Evolutionary conservation across 2,329 filamentous ascomycete species (phyloP).

Genomic region (Trichoderma sp.): DNA sequence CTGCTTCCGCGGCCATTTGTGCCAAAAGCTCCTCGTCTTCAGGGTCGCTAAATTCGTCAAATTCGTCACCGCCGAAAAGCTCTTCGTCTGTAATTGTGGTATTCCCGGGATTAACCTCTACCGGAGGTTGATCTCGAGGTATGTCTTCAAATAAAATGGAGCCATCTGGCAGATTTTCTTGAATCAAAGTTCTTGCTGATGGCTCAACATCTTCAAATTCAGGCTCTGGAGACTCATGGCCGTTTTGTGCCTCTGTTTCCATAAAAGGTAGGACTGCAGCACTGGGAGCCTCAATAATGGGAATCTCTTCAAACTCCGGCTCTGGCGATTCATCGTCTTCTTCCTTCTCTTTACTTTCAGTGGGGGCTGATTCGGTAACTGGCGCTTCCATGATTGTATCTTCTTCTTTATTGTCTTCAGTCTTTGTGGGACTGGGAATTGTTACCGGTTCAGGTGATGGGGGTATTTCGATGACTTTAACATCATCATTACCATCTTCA

Average conservation of each 20-base stretch:
- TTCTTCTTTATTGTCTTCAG: constrained; percentile 28
- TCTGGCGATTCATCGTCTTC: constrained; percentile 31
- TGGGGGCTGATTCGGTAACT: background rate
- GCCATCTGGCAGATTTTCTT: constrained; percentile 29
- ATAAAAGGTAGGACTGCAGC: background rate
- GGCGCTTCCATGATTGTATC: background rate
- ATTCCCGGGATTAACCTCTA: background rate
- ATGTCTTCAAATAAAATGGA: constrained; percentile 31
- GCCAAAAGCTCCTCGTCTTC: constrained; percentile 89
- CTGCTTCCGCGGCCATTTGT: constrained; percentile 85
- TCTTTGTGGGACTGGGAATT: background rate
- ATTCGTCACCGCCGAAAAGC: constrained; percentile 62
- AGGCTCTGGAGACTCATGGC: constrained; percentile 44
- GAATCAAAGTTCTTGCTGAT: background rate
- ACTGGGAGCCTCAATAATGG: constrained; percentile 31
- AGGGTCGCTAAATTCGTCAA: constrained; percentile 78
- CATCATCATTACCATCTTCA: constrained; percentile 60
- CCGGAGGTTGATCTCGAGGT: constrained; percentile 2
- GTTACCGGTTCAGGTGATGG: constrained; percentile 36
- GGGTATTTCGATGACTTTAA: constrained; percentile 60
- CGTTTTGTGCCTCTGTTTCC: constrained; percentile 29
- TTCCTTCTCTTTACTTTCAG: background rate
- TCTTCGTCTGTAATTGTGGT: constrained; percentile 44
- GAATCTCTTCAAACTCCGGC: constrained; percentile 46
- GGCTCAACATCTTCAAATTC: constrained; percentile 43